A percentile compares a stretch with the other conserved stretches of the same genome.
Conservation (phyloP, 148 eudicot genomes). For the Arbutus unedo region DNA sequence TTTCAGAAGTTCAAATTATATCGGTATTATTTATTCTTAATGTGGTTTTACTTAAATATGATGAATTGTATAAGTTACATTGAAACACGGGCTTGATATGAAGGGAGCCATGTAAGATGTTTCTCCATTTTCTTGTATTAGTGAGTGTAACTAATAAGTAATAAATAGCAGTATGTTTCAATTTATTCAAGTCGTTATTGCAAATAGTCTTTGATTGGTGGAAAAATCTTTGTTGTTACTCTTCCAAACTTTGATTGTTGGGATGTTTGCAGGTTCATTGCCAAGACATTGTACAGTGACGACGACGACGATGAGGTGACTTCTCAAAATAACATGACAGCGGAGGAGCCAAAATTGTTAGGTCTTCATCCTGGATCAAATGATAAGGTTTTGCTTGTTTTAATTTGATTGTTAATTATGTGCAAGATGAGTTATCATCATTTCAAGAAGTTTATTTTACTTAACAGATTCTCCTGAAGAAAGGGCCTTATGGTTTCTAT, state of each 20-base stretch:
- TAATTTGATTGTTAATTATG: not conserved
- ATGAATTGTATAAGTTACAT: not conserved
- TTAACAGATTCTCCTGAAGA: slow-evolving; percentile 68
- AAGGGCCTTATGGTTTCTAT: slow-evolving; percentile 88
- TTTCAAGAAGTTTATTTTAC: slow-evolving; percentile 8
- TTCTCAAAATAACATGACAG: slow-evolving; percentile 32
- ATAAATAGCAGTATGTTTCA: not conserved
- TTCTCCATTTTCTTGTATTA: not conserved
- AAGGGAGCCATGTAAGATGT: not conserved
- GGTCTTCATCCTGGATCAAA: slow-evolving; percentile 74
- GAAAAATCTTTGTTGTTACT: not conserved
- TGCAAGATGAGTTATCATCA: not conserved
- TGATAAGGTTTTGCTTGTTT: slow-evolving; percentile 60
- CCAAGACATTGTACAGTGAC: slow-evolving; percentile 79
- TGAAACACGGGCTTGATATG: not conserved
- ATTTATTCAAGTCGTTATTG: not conserved
- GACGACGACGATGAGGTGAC: slow-evolving; percentile 74
- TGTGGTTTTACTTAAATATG: not conserved
- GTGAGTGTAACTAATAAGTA: not conserved
- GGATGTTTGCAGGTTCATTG: slow-evolving; percentile 64
- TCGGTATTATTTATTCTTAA: not conserved
- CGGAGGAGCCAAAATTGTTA: slow-evolving; percentile 80
- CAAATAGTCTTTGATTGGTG: not conserved
- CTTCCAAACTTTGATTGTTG: slow-evolving; percentile 4
- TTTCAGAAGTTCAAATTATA: not conserved